Evolutionary conservation across 2,329 filamentous ascomycete species (phyloP).

Genomic region (Aspergillus eucalypticola): DNA sequence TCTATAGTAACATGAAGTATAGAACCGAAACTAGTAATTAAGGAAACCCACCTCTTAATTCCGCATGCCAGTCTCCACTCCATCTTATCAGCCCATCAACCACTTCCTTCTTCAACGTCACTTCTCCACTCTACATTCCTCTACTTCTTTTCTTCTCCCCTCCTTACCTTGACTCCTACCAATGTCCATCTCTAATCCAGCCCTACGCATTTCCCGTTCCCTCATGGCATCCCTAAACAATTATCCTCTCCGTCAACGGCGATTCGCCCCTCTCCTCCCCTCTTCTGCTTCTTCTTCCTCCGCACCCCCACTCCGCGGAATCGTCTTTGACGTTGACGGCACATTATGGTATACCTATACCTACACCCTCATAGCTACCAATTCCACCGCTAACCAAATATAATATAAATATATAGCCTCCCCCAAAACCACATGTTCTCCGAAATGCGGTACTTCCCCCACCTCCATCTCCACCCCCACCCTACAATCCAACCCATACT

Average conservation of each 20-base stretch:
- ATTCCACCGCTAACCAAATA: background rate
- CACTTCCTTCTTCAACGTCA: background rate
- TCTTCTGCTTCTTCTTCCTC: slow-evolving; percentile 28
- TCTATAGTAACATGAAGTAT: no score
- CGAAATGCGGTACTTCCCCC: slow-evolving; percentile 67
- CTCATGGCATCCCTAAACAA: slow-evolving; percentile 26
- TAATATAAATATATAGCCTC: slow-evolving; percentile 54
- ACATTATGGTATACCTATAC: slow-evolving; percentile 72
- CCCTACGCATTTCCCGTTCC: slow-evolving; percentile 2
- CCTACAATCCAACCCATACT: background rate
- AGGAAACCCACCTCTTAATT: background rate
- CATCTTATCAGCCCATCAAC: slow-evolving; percentile 6
- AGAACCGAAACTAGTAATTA: background rate
- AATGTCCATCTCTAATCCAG: background rate
- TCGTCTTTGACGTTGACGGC: slow-evolving; percentile 92
- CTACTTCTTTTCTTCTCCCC: background rate
- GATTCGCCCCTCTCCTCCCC: slow-evolving; percentile 54
- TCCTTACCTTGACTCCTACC: background rate
- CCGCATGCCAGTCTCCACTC: slow-evolving; percentile 1
- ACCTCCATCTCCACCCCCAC: background rate
- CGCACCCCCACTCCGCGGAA: slow-evolving; percentile 54
- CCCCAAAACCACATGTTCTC: slow-evolving; percentile 96
- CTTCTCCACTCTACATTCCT: background rate
- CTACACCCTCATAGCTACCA: slow-evolving; percentile 1
- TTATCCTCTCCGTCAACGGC: slow-evolving; percentile 37